These are phyloP conservation scores for Sisymbrium altissimum DNA, from an alignment of 345 rosid genomes.

Conservation along the genomic window DNA sequence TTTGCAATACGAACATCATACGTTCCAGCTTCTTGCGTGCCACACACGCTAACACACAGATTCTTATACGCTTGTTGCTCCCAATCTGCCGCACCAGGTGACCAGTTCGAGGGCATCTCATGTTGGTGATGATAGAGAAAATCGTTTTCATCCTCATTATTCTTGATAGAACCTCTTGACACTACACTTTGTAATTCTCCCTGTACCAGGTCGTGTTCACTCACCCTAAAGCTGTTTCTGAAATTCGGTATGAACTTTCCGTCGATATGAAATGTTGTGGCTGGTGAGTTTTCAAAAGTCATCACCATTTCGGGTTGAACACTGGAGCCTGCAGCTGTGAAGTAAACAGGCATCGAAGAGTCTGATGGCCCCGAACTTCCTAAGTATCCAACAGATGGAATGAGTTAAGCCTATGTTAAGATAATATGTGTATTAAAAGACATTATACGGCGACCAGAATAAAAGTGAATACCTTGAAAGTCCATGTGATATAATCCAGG, in stretches of 20 bases:
- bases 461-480: conserved; percentile 17
- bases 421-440: neutral
- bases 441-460: neutral
- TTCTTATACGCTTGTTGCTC: conserved; percentile 21
- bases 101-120: conserved; percentile 23
- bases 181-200: neutral
- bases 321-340: neutral
- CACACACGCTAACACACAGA: conserved; percentile 33
- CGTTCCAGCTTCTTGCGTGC: conserved; percentile 23
- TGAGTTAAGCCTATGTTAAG: neutral
- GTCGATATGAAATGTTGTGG: conserved; percentile 20
- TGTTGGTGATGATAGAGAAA: conserved; percentile 27
- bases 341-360: conserved; percentile 1
- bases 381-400: neutral
- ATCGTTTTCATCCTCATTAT: conserved; percentile 18
- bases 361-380: neutral
- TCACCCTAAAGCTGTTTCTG: conserved; percentile 21
- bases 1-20: conserved; percentile 24
- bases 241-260: neutral
- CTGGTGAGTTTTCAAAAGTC: conserved; percentile 23
- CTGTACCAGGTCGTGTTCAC: neutral
- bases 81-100: conserved; percentile 34
- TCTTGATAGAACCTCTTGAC: neutral
- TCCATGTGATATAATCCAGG: conserved; percentile 4
- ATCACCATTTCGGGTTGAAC: conserved; percentile 34